Base-by-base conservation (phyloP, 352 stramenopile genomes). In the Achlya hypogyna region DNA sequence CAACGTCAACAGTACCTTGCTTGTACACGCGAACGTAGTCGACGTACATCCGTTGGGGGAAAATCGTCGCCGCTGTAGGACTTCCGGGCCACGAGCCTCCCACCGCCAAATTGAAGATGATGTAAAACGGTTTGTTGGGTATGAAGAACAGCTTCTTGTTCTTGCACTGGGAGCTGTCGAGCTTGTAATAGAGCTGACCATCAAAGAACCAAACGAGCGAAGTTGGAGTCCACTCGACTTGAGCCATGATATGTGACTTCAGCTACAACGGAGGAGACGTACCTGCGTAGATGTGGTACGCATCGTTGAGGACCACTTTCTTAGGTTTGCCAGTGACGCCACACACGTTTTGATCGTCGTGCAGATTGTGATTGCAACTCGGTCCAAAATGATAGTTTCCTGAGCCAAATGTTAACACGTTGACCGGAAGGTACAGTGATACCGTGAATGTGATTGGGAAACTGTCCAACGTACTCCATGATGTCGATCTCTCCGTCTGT, bases 401-500 rank as follows among this genome's bases (percentile, higher is more conserved):
- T 65, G 34, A 27, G 28, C 27, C 0, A 25, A 28, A 20, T 9
- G 25, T 6, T 56, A 56, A n/a, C n/a, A 45, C 12, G 6, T n/a
- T 45, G 38, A 3, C 38, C 34, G 16, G 29, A 9, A 10, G 12
- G 8, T n/a, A 2, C 28, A 49, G 14, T 6, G 5, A 27, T 25
- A 65, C 58, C 58, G 35, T 65, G 35, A 31, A 65, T 53, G 12
- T 47, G 18, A 6, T 65, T 14, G 58, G 58, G 40, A 16, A 38
- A 35, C 29, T 65, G 27, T 18, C 58, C 58, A 10, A 65, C 58
- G 29, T 65, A 65, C 45, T 65, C 58, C 20, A 65, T 47, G 34
- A 65, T 65, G 29, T 65, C 58, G 27, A 65, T 65, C 28, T 65
- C 58, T 27, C 58, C 58, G n/a, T 52, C 40, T 27, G 42, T 65